Conservation (phyloP, 208 protist species). For the Crithidia acanthocephali region DNA sequence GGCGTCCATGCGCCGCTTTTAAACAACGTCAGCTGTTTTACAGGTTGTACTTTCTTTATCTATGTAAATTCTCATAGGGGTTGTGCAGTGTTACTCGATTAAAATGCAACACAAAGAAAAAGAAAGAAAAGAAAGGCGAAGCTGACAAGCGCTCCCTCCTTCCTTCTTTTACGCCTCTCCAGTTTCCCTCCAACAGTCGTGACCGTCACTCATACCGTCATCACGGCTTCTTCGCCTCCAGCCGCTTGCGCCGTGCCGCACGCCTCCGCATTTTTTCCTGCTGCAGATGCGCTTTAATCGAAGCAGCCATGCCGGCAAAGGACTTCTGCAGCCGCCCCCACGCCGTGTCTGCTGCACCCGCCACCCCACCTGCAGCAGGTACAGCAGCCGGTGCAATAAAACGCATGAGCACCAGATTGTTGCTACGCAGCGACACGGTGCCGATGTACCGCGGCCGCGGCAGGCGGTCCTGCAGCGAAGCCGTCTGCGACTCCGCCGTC, state of each 20-base stretch:
- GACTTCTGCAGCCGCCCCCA: conserved; percentile 14
- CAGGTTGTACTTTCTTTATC: no score
- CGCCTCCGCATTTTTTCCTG: conserved; percentile 61
- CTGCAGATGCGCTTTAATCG: conserved; percentile 56
- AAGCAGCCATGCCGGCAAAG: conserved; percentile 46
- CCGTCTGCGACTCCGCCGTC: not conserved
- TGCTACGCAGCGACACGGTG: conserved; percentile 73
- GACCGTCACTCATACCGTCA: no score
- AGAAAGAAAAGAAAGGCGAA: not conserved
- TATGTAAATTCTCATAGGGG: no score
- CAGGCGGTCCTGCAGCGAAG: conserved; percentile 33
- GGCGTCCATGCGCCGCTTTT: no score
- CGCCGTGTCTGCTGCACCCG: not conserved
- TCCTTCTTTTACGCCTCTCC: no score
- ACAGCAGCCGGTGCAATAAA: conserved; percentile 35
- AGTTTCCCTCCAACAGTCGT: no score
- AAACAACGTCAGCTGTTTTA: no score
- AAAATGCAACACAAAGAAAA: not conserved
- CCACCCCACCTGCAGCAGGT: not conserved
- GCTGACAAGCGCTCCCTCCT: not conserved
- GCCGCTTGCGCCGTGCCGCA: conserved; percentile 57
- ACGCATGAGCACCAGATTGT: conserved; percentile 69
- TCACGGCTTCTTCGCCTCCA: conserved; percentile 35
- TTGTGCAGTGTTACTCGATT: no score
- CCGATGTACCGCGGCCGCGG: conserved; percentile 71